Base-by-base conservation (phyloP, 176 grass and related monocot species). In the Raddia distichophylla region DNA sequence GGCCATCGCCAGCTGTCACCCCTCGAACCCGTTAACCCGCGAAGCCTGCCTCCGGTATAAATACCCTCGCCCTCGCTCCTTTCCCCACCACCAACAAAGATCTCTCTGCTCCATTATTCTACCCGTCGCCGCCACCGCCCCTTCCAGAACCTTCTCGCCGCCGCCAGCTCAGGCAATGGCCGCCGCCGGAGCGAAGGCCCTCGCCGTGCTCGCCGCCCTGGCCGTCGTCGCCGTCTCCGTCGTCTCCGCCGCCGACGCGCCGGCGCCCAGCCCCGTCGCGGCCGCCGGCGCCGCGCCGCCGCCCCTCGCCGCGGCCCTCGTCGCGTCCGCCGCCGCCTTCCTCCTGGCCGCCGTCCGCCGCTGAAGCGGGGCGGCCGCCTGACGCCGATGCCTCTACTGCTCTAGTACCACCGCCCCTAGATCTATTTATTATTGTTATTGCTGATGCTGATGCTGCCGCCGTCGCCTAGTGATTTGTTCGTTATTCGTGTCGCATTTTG, bases 281-380 rank as follows among this genome's bases (percentile, higher is more conserved):
- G 82, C 70, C 50, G 89, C 89, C 57, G 69, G 43, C 67, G 16
- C 63, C 5, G 75, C 86, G 42, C 48, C 74, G 4, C 40, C 89
- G n/a, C 84, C 84, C 17, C 34, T 92, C 22, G 62, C 32, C 34
- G 73, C 63, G 11, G 82, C 84, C 0, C 35, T 94, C 71, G 32
- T 94, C 77, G 82, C 86, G 72, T 85, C 92, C 50, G 67, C 87
- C 73, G 71, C 82, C 16, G 81, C 85, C 40, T 73, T 92, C 82
- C 77, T 94, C 49, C 61, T 94, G 77, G 62, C 83, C 64, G 82
- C 76, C 61, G 71, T 79, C 47, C 79, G 84, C 75, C 84, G 80
- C 69, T 94, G 80, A 92, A 67, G 75, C n/a, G n/a, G 22, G 15
- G 20, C 55, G 6, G 1, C 2, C 20, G 6, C 11, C 12, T 3